Evolutionary conservation across 306 rosid species (phyloP), one percentile per base, ranked within the genome.

Genomic region (Pterocarpus santalinus): DNA sequence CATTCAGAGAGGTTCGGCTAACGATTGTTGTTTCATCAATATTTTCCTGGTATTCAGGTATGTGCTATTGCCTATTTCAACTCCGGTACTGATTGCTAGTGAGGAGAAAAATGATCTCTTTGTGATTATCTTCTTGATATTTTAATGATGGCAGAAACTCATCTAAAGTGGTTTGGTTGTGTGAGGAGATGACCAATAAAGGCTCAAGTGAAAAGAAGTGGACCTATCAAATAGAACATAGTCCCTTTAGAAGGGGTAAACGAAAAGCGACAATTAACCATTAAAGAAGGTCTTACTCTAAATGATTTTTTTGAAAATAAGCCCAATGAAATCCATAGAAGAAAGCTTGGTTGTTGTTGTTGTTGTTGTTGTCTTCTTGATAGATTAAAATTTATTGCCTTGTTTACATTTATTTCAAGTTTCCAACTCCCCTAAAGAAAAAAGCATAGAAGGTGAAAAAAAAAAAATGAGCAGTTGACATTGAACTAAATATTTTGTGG

Each of bases 41-140:
- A 17, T 78, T 65, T 74, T 72, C 70, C 70, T 22, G 64, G 10
- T 46, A 73, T 78, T 68, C 79, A 58, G 66, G 72, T 68, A 78
- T 69, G 62, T 47, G 44, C 71, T 3, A 6, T 7, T 43, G 47
- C 28, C 28, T 77, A 65, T 70, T 85, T 47, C 62, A 53, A 53
- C 68, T 55, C 12, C n/a, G 22, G 75, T 41, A 67, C 38, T 65
- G 62, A 69, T 65, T 65, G 17, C 64, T 22, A 61, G 61, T 58
- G 65, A 65, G 57, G 61, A 49, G 73, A 69, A 74, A 60, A 73
- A 9, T 71, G 52, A 47, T 65, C 64, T 66, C 5, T 33, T 64
- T 72, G 12, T 76, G 14, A 72, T 60, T 47, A 65, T 74, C n/a
- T 73, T 56, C 35, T 30, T 43, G 28, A 33, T 65, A 47, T 73